A percentile compares a stretch with the other conserved stretches of the same genome.
Evolutionary conservation across 139 green algal genomes (phyloP).

Genomic region (Haematococcus sp.): DNA sequence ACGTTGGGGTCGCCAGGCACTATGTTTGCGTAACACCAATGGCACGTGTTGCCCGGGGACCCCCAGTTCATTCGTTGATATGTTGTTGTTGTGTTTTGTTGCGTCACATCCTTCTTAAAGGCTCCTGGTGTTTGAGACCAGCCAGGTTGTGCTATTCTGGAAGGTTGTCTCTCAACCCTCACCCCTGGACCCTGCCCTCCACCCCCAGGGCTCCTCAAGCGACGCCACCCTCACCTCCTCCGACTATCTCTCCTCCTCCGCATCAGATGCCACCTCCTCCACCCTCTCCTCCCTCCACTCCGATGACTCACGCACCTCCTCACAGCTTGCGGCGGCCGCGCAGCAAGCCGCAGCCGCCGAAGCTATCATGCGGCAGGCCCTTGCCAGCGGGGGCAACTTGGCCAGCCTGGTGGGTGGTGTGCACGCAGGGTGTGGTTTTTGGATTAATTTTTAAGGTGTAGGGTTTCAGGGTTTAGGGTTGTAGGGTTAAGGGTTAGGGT

Average conservation of each 20-base stretch:
- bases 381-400: not conserved
- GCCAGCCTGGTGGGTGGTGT: not conserved
- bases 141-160: too few species aligned
- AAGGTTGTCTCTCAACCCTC: not conserved
- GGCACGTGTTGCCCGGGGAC: too few species aligned
- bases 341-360: not conserved
- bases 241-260: not conserved
- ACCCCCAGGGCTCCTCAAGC: not conserved
- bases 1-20: too few species aligned
- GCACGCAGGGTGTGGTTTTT: not conserved
- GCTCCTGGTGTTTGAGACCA: too few species aligned
- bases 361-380: not conserved
- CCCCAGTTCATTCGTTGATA: too few species aligned
- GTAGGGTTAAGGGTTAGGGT: too few species aligned
- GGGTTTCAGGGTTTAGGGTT: too few species aligned
- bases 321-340: not conserved
- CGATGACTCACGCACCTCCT: not conserved
- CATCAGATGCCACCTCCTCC: not conserved
- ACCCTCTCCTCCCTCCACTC: not conserved
- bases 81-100: too few species aligned
- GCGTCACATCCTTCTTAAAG: too few species aligned
- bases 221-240: conserved; percentile 2
- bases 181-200: not conserved
- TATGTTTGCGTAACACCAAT: too few species aligned
- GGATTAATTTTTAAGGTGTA: too few species aligned